Conservation (phyloP, 345 rosid genomes). For the Conringia planisiliqua region DNA sequence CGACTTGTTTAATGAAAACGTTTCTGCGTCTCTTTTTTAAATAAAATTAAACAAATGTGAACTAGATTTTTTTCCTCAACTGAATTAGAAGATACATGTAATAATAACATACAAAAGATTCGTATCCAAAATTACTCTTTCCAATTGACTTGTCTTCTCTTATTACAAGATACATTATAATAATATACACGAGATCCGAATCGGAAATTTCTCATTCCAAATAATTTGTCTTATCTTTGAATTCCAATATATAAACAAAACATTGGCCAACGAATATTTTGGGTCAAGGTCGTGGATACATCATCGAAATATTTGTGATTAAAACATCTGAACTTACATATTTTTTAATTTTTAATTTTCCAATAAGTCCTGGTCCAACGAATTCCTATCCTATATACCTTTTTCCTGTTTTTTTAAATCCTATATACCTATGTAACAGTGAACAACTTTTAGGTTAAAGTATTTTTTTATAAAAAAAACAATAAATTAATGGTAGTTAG, state of each 20-base stretch:
- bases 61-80: not conserved
- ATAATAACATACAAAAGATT: not conserved
- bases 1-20: not conserved
- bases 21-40: not conserved
- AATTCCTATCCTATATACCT: not conserved
- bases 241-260: not conserved
- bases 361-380: not conserved
- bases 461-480: not conserved
- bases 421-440: not conserved
- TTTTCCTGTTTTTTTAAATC: not conserved
- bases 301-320: not conserved
- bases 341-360: not conserved
- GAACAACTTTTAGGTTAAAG: not conserved
- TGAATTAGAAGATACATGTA: not conserved
- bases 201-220: not conserved
- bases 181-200: not conserved
- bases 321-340: not conserved
- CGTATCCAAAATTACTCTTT: not conserved
- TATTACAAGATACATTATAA: not conserved
- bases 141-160: not conserved
- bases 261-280: not conserved
- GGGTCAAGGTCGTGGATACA: slow-evolving; percentile 1
- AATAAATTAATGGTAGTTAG: not conserved
- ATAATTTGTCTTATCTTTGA: not conserved
- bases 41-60: not conserved